Percentiles rank a stretch among this genome's conserved stretches.
phyloP scores from a whole-genome alignment of 129 eudicot genomes.

The Flaveria trinervia region DNA sequence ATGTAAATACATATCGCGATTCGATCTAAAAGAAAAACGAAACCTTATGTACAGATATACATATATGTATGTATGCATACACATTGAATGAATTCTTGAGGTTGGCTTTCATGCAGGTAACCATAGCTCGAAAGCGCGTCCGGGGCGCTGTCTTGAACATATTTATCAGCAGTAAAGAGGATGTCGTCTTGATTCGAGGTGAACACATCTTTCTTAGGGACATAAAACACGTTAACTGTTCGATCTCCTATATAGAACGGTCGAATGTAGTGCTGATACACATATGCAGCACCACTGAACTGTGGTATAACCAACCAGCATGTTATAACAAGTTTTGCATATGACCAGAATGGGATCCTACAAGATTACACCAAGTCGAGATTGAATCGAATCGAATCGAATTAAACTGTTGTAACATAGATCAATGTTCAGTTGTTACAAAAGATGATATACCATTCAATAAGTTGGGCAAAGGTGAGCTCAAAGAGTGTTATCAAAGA shows the following conservation, averaged over 20 bases:
- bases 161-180: slow-evolving; percentile 65
- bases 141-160: slow-evolving; percentile 62
- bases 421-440: neutral
- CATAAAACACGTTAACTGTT: slow-evolving; percentile 63
- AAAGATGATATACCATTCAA: slow-evolving; percentile 61
- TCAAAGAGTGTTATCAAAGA: slow-evolving; percentile 93
- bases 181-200: slow-evolving; percentile 63
- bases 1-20: neutral
- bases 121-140: slow-evolving; percentile 38
- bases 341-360: slow-evolving; percentile 97
- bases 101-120: neutral
- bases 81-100: slow-evolving; percentile 54
- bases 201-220: slow-evolving; percentile 70
- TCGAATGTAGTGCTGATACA: slow-evolving; percentile 75
- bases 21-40: too few relatives aligned
- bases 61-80: slow-evolving; percentile 37
- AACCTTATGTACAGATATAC: too few relatives aligned
- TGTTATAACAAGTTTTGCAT: slow-evolving; percentile 75
- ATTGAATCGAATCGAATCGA: neutral
- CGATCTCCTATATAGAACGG: slow-evolving; percentile 55
- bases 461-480: slow-evolving; percentile 73
- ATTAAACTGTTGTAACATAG: neutral
- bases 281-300: slow-evolving; percentile 91
- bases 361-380: neutral
- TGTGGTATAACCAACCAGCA: slow-evolving; percentile 98